Evolutionary conservation across 1,284 basidiomycete genomes (phyloP).

Genomic region (Calocybe gambosa): DNA sequence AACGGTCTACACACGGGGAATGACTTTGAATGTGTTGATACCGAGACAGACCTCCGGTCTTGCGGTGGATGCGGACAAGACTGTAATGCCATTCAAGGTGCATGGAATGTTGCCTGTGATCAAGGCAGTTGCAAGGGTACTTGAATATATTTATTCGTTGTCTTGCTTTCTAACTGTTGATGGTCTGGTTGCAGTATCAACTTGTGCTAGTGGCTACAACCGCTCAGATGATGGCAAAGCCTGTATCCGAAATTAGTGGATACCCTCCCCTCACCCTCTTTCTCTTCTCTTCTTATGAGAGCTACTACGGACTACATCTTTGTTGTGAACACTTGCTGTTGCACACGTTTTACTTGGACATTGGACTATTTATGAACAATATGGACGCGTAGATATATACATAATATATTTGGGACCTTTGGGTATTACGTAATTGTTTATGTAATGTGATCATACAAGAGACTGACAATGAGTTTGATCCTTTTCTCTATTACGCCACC

Average conservation of each 20-base stretch:
- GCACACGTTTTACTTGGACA: too few relatives aligned
- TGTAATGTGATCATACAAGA: background rate
- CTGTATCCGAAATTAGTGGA: constrained; percentile 40
- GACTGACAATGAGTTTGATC: constrained; percentile 3
- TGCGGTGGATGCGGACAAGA: constrained; percentile 81
- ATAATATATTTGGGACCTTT: too few relatives aligned
- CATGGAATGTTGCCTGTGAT: constrained; percentile 65
- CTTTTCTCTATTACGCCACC: constrained; percentile 9
- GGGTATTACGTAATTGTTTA: too few relatives aligned
- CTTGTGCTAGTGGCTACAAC: constrained; percentile 52
- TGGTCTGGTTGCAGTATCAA: constrained; percentile 43
- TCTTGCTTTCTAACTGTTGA: constrained; percentile 3
- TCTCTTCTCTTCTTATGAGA: too few relatives aligned
- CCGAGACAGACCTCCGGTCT: constrained; percentile 46
- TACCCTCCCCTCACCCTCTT: background rate
- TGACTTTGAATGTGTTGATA: constrained; percentile 63
- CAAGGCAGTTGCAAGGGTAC: constrained; percentile 49
- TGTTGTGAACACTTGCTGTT: too few relatives aligned
- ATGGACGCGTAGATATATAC: too few relatives aligned
- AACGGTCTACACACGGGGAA: constrained; percentile 28
- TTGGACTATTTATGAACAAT: too few relatives aligned
- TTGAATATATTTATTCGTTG: constrained; percentile 6
- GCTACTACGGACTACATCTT: too few relatives aligned
- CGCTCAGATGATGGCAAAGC: constrained; percentile 42
- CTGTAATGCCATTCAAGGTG: constrained; percentile 61